Base-by-base conservation (phyloP, 768 basidiomycete species). In the Rhizopogon salebrosus region DNA sequence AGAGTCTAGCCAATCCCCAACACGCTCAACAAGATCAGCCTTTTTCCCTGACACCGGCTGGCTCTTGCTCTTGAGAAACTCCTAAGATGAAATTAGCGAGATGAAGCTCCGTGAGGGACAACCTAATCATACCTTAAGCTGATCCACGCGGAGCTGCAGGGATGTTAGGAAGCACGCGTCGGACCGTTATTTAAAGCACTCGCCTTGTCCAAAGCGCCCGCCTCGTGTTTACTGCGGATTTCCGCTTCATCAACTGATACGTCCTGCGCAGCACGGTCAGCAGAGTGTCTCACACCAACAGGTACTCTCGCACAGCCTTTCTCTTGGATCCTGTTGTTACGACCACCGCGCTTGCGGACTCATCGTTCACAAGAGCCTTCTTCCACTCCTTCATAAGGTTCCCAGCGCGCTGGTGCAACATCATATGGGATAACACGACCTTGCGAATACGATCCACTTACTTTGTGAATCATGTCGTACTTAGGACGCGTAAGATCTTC, bases 401-500 rank as follows among this genome's bases (percentile, higher is more conserved):
- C 10, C 89, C 90, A 1, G 84, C 84, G n/a, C 83, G 77, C 86
- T 89, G 60, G 53, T 45, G 23, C 8, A 50, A 53, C 14, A 49
- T 57, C 27, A 38, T 43, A n/a, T 34, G 13, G 9, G 53, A 36
- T 11, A 42, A 26, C 40, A 31, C 46, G 35, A 27, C 24, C 24
- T 45, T 49, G 23, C 4, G 29, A 48, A 22, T 2, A 14, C 18
- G 16, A 45, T 34, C 1, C 6, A 54, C 74, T 48, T 54, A 90
- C 92, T 76, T 88, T 83, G 62, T 92, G 87, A 51, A 98, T 92
- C 64, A 79, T 76, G 53, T 84, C 81, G 42, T 82, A 71, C 60
- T 88, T 85, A 4, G 95, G 95, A 54, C 78, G 65, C 0, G 95
- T 93, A 59, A 85, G 70, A 68, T 99, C 95, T 57, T 89, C 85